Evolutionary conservation across 768 basidiomycete genomes (phyloP), one percentile per base, ranked within the genome.

Genomic region (Termitomyces sp.): DNA sequence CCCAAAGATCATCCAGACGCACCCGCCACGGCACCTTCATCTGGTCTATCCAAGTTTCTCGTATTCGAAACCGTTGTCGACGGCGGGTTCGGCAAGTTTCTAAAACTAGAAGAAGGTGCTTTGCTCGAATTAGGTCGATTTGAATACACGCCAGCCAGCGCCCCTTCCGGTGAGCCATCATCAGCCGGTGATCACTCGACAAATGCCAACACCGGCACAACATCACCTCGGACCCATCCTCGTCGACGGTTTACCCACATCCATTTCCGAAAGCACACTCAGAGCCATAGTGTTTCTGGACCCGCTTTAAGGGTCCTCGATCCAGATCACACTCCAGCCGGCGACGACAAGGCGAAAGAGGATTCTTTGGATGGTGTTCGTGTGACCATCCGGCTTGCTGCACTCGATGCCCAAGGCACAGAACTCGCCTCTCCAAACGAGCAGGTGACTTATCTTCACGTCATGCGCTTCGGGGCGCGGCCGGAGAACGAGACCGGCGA

Each of bases 361-460:
- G 75, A 71, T 32, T 77, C 78, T 57, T 70, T 71, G n/a, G 78
- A 85, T 52, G 92, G 92, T 12, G 86, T 95, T 34, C 82, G 85
- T 59, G 82, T 92, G 17, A 81, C 84, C 19, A 95, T 98, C 62
- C 79, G 84, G 29, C 78, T 97, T 37, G 88, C 87, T 19, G 95
- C 92, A 4, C 75, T 95, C 29, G 92, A 94, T 56, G 86, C 85
- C 47, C 80, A 87, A 34, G 90, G 87, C 57, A 78, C 79, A 60
- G 83, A 83, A 62, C 72, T 95, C 21, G 71, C 81, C 5, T 80
- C 83, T 4, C 78, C 81, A 4, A 98, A 98, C 65, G 90, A 94
- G 59, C 95, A 98, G 69, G 81, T 84, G 34, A 96, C 94, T 0
- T 95, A 95, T 68, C 77, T 97, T 44, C 89, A 94, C 56, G 81